Conservation (phyloP, 129 eudicot genomes). For the Glebionis coronaria region DNA sequence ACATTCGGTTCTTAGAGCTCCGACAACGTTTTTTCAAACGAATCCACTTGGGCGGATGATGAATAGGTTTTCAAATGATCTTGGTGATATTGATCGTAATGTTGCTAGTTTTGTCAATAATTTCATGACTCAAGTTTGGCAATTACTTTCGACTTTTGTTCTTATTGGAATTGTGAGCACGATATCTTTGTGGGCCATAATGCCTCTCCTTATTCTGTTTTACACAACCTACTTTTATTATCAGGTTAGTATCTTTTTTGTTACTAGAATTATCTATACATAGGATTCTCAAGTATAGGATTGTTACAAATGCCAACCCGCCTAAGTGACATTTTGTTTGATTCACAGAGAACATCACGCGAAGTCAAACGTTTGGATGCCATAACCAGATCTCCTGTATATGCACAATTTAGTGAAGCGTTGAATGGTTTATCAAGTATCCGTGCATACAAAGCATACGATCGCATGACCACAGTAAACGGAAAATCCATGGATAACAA, state of each 20-base stretch:
- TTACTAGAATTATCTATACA: neutral
- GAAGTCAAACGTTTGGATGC: conserved; percentile 96
- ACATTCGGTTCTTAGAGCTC: too few relatives aligned
- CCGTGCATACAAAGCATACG: conserved; percentile 92
- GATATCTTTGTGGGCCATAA: conserved; percentile 91
- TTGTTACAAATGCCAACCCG: neutral
- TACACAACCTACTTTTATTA: conserved; percentile 90
- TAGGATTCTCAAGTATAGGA: neutral
- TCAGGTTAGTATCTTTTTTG: conserved; percentile 53
- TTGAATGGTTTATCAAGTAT: conserved; percentile 81
- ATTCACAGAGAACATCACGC: conserved; percentile 80
- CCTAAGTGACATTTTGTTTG: neutral
- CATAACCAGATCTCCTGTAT: conserved; percentile 79
- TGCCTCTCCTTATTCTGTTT: conserved; percentile 90
- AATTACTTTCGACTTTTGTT: conserved; percentile 81
- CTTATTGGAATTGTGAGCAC: conserved; percentile 94
- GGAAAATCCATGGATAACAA: conserved; percentile 89
- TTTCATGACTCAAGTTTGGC: conserved; percentile 70
- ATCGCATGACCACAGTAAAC: conserved; percentile 71
- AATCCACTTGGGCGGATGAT: too few relatives aligned
- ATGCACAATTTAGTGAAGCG: conserved; percentile 94
- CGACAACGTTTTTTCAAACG: too few relatives aligned
- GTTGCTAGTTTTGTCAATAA: too few relatives aligned
- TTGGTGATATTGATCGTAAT: too few relatives aligned
- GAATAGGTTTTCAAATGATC: too few relatives aligned